Evolutionary conservation across 306 rosid genomes (phyloP).

Genomic region (Sechiopsis laciniata): DNA sequence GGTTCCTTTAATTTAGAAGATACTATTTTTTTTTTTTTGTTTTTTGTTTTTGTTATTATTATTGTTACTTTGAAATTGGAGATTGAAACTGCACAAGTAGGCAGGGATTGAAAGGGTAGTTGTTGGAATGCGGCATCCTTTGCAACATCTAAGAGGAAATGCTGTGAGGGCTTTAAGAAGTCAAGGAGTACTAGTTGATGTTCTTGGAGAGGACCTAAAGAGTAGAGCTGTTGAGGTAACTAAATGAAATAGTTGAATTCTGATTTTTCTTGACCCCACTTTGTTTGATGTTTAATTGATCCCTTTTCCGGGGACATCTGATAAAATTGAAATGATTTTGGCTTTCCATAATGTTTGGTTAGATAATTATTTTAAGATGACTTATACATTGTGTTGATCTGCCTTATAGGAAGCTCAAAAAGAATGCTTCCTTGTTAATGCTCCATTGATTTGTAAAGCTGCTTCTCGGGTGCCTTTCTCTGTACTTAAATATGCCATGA

Average conservation of each 20-base stretch:
- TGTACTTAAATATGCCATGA: conserved; percentile 91
- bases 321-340: background rate
- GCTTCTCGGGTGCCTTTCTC: conserved; percentile 77
- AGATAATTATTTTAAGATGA: background rate
- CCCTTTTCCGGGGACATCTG: background rate
- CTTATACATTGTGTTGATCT: background rate
- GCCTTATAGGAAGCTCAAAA: conserved; percentile 67
- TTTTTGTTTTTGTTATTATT: background rate
- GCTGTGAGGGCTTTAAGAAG: conserved; percentile 69
- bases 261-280: background rate
- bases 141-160: conserved; percentile 78
- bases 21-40: background rate
- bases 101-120: conserved; percentile 81
- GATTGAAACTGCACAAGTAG: conserved; percentile 44
- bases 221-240: conserved; percentile 60
- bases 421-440: conserved; percentile 70
- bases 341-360: background rate
- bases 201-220: conserved; percentile 76
- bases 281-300: background rate
- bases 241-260: background rate
- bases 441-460: conserved; percentile 85
- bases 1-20: background rate
- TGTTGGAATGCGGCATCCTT: conserved; percentile 82
- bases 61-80: conserved; percentile 2
- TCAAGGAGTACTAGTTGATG: conserved; percentile 70